Conservation (phyloP, 202 grass and related monocot genomes). For the Brachypodium distachyon region DNA sequence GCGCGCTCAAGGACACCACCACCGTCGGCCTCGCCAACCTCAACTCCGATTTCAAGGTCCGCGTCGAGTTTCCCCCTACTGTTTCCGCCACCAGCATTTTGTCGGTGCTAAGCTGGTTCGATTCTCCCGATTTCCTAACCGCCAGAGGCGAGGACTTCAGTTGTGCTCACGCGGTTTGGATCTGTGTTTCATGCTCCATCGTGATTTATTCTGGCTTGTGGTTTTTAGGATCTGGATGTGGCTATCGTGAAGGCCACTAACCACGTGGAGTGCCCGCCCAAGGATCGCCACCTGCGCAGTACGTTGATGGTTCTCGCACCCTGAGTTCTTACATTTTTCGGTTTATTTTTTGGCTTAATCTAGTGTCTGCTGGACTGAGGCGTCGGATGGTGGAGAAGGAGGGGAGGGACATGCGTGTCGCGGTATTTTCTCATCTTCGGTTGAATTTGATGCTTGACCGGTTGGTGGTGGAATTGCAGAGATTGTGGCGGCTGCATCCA, state of each 20-base stretch:
- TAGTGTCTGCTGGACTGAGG: not conserved
- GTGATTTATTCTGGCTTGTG: not conserved
- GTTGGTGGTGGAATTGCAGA: constrained; percentile 46
- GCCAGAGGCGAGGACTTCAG: not conserved
- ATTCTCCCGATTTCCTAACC: not conserved
- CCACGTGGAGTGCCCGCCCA: constrained; percentile 81
- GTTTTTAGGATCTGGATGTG: constrained; percentile 87
- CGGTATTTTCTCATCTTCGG: not conserved
- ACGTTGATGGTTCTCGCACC: constrained; percentile 1
- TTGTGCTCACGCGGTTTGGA: constrained; percentile 7
- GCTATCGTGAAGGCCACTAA: constrained; percentile 93
- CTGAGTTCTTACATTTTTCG: not conserved
- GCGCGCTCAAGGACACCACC: constrained; percentile 87
- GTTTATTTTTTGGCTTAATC: not conserved
- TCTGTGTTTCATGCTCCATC: constrained; percentile 5
- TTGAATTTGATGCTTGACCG: constrained; percentile 14
- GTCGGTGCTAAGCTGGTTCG: not conserved
- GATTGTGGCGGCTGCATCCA: constrained; percentile 63
- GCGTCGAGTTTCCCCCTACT: not conserved
- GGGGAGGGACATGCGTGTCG: not conserved
- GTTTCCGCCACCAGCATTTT: not conserved
- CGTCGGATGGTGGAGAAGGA: constrained; percentile 11
- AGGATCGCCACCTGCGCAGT: constrained; percentile 90
- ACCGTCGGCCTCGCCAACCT: constrained; percentile 87
- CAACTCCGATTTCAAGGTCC: constrained; percentile 93